phyloP scores from a whole-genome alignment of 2,329 filamentous ascomycete genomes.

The Colletotrichum sp. region DNA sequence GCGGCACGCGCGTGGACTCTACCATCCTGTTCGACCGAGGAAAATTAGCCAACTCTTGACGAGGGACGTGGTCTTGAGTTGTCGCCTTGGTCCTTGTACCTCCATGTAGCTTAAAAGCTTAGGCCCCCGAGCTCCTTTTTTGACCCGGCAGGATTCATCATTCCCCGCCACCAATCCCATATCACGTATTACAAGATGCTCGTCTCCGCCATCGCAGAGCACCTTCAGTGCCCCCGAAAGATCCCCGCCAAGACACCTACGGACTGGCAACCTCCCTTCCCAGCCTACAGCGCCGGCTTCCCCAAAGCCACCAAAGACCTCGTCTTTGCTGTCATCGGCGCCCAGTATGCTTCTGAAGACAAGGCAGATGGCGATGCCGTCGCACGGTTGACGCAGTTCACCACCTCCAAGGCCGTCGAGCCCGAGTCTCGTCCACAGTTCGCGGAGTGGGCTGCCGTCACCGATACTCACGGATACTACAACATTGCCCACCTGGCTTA shows the following conservation, averaged over 20 bases:
- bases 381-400: constrained; percentile 10
- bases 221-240: constrained; percentile 18
- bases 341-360: constrained; percentile 6
- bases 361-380: not conserved
- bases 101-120: not conserved
- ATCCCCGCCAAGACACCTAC: constrained; percentile 11
- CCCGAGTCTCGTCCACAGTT: not conserved
- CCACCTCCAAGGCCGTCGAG: not conserved
- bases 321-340: constrained; percentile 22
- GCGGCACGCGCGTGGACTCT: not conserved
- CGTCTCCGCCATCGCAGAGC: constrained; percentile 19
- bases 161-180: not conserved
- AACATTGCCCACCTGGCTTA: constrained; percentile 37
- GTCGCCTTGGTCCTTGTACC: not conserved
- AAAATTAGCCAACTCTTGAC: not conserved
- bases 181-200: constrained; percentile 4
- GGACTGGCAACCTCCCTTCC: constrained; percentile 18
- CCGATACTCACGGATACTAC: constrained; percentile 16
- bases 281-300: constrained; percentile 20
- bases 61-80: not conserved
- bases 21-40: not conserved
- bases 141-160: not conserved
- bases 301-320: constrained; percentile 16
- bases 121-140: not conserved
- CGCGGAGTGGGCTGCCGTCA: constrained; percentile 18